Percentiles rank a stretch among this genome's conserved stretches.
Conservation (phyloP, 176 grass and related monocot species). For the Aechmea fasciata region DNA sequence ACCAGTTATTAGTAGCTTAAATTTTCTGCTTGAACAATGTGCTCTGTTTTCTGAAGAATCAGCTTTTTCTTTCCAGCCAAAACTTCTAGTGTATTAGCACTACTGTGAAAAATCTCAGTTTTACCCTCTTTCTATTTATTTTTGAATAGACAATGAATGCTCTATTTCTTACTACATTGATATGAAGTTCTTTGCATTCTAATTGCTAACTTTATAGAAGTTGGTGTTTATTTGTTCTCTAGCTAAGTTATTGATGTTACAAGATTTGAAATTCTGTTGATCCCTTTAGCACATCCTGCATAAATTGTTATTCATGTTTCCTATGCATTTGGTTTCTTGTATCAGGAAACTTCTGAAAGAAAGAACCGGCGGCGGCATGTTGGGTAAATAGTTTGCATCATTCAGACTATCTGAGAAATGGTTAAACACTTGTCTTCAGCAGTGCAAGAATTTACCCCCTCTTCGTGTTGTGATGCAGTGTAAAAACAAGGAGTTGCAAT, state of each 20-base stretch:
- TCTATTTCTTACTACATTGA: too few relatives aligned
- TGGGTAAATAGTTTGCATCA: constrained; percentile 11
- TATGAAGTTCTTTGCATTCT: too few relatives aligned
- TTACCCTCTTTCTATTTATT: too few relatives aligned
- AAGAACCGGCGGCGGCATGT: constrained; percentile 2
- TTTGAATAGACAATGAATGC: too few relatives aligned
- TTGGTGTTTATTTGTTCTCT: too few relatives aligned
- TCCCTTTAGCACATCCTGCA: neutral
- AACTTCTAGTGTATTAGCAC: too few relatives aligned
- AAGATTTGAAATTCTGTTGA: neutral
- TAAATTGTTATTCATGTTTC: neutral
- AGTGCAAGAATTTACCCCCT: constrained; percentile 10
- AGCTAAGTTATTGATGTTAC: too few relatives aligned
- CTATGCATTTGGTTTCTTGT: neutral
- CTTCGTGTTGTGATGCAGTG: constrained; percentile 28
- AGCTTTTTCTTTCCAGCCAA: too few relatives aligned
- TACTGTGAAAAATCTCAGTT: too few relatives aligned
- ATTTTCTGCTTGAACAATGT: neutral
- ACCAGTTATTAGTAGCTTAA: neutral
- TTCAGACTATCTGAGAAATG: neutral
- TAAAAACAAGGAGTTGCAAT: constrained; percentile 48
- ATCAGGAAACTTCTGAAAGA: neutral
- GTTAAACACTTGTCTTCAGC: neutral
- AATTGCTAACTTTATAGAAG: too few relatives aligned
- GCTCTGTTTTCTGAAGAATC: too few relatives aligned